Percentiles rank a stretch among this genome's conserved stretches.
These are phyloP conservation scores for Cladosporium sp. DNA, from an alignment of 2,329 filamentous ascomycete genomes.

Conservation along the genomic window DNA sequence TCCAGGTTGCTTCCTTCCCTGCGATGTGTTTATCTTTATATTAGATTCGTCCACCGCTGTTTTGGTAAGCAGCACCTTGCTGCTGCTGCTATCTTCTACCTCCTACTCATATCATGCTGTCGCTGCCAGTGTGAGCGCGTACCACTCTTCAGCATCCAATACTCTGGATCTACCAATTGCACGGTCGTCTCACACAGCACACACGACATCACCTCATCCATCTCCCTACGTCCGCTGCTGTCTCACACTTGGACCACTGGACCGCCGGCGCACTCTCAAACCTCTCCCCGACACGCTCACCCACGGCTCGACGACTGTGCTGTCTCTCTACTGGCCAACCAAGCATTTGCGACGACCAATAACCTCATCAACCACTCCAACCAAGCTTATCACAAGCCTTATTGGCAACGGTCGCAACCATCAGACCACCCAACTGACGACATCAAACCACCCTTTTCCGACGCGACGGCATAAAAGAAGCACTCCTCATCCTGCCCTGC, in stretches of 20 bases:
- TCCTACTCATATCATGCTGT: no score
- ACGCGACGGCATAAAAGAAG: conserved; percentile 1
- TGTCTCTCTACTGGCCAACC: background rate
- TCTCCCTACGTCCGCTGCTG: background rate
- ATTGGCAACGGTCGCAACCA: conserved; percentile 8
- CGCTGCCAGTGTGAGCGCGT: no score
- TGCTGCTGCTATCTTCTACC: no score
- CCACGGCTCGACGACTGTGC: background rate
- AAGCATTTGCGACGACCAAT: conserved; percentile 1
- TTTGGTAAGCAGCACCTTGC: no score
- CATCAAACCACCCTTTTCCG: background rate
- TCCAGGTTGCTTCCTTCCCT: background rate
- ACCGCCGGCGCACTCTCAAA: conserved; percentile 5
- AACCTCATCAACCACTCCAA: background rate
- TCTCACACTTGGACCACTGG: conserved; percentile 4
- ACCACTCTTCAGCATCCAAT: no score
- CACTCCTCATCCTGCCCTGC: conserved; percentile 2
- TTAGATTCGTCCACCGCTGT: background rate
- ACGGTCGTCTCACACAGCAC: background rate
- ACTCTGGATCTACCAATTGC: no score
- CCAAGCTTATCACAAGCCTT: conserved; percentile 13
- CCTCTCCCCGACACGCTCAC: background rate
- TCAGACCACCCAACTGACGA: conserved; percentile 4
- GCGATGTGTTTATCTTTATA: background rate
- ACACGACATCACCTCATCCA: background rate